These are phyloP conservation scores for Citrus medica DNA, from an alignment of 345 rosid genomes.

Conservation along the genomic window DNA sequence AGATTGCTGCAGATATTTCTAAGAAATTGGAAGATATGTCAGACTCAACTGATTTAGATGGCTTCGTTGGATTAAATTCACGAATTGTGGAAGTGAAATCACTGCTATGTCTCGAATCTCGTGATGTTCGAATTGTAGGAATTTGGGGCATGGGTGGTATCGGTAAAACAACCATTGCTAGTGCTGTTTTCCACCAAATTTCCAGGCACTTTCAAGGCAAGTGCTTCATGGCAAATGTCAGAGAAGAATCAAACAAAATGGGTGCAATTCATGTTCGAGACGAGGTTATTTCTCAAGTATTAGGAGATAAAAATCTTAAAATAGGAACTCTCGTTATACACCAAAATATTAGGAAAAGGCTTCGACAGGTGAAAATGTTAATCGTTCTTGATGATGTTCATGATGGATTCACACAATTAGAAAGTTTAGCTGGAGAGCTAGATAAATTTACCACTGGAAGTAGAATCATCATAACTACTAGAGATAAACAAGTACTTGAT, in stretches of 20 bases:
- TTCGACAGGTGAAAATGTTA: background rate
- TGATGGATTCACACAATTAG: background rate
- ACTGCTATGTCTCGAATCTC: background rate
- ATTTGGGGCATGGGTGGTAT: slow-evolving; percentile 6
- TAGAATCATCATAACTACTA: slow-evolving; percentile 1
- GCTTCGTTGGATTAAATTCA: background rate
- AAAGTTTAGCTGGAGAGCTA: background rate
- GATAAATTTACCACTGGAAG: background rate
- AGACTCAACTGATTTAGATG: background rate
- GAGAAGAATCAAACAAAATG: background rate
- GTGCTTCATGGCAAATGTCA: background rate
- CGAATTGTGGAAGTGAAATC: background rate
- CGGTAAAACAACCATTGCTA: slow-evolving; percentile 6
- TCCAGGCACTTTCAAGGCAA: background rate
- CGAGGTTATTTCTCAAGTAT: background rate
- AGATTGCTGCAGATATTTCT: no score
- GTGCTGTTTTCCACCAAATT: background rate
- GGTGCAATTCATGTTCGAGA: background rate
- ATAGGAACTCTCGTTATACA: background rate
- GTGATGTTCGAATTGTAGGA: background rate
- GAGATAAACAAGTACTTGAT: slow-evolving; percentile 5
- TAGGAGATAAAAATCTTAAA: background rate
- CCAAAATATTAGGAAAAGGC: background rate
- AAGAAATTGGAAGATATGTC: background rate
- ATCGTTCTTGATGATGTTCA: slow-evolving; percentile 3